These are phyloP conservation scores for Paraconiothyrium sp. DNA, from an alignment of 2,329 filamentous ascomycete genomes.

Conservation along the genomic window DNA sequence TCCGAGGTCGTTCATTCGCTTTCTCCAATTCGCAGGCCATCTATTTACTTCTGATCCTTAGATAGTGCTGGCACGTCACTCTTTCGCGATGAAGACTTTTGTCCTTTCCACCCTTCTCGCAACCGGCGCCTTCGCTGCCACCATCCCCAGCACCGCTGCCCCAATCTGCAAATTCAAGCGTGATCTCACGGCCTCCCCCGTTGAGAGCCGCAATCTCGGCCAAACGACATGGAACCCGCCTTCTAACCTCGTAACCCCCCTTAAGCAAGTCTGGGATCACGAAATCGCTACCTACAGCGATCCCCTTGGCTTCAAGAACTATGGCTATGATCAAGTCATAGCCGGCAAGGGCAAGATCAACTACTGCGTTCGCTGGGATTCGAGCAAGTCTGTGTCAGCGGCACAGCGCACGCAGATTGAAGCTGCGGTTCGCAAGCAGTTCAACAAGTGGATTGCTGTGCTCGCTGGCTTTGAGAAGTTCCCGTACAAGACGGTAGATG, in stretches of 20 bases:
- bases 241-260: conserved; percentile 33
- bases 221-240: conserved; percentile 37
- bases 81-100: conserved; percentile 30
- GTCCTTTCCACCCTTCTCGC: conserved; percentile 29
- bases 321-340: conserved; percentile 43
- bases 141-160: conserved; percentile 25
- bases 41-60: neutral
- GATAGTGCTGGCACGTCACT: conserved; percentile 21
- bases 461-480: conserved; percentile 58
- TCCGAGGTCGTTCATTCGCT: neutral
- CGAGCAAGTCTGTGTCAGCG: conserved; percentile 47
- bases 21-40: neutral
- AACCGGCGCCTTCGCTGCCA: conserved; percentile 20
- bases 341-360: conserved; percentile 48
- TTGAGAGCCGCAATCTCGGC: conserved; percentile 26
- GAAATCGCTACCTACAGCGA: conserved; percentile 33
- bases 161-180: conserved; percentile 32
- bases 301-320: conserved; percentile 41
- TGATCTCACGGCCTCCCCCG: conserved; percentile 19
- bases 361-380: conserved; percentile 59
- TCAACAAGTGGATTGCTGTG: conserved; percentile 56
- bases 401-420: conserved; percentile 53
- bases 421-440: conserved; percentile 45
- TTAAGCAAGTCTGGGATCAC: conserved; percentile 39
- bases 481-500: conserved; percentile 53